A percentile compares a stretch with the other conserved stretches of the same genome.
Evolutionary conservation across 257 asterid species (phyloP).

Genomic region (Linaria vulgaris): DNA sequence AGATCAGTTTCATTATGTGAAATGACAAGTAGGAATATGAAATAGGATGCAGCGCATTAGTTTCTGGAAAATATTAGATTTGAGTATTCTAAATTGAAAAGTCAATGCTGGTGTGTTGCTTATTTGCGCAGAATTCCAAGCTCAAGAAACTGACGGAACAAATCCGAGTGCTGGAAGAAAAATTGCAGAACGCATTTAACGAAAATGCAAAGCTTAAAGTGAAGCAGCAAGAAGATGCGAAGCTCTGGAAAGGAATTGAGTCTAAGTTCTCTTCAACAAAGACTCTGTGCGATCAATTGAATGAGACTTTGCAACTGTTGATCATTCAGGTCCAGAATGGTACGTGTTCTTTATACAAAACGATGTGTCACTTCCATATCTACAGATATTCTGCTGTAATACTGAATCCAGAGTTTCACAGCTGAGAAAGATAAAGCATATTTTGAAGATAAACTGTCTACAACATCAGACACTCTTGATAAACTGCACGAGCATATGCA

Average conservation of each 20-base stretch:
- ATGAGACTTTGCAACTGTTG: constrained; percentile 70
- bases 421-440: constrained; percentile 81
- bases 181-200: constrained; percentile 77
- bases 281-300: constrained; percentile 74
- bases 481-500: constrained; percentile 63
- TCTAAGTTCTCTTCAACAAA: constrained; percentile 80
- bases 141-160: constrained; percentile 76
- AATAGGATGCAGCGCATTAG: constrained; percentile 11
- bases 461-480: constrained; percentile 70
- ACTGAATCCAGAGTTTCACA: constrained; percentile 39
- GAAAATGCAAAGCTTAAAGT: constrained; percentile 84
- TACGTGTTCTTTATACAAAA: constrained; percentile 28
- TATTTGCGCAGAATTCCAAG: constrained; percentile 69
- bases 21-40: constrained; percentile 20
- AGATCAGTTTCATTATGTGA: constrained; percentile 4
- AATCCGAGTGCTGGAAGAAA: constrained; percentile 68
- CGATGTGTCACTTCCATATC: constrained; percentile 14
- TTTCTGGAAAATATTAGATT: background rate
- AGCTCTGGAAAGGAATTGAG: constrained; percentile 93
- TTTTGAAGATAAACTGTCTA: constrained; percentile 73
- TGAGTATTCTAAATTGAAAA: constrained; percentile 17
- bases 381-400: constrained; percentile 20
- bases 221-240: constrained; percentile 91
- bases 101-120: constrained; percentile 27
- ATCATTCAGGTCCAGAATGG: constrained; percentile 82